Evolutionary conservation across 2,329 filamentous ascomycete species (phyloP).

Genomic region (Calonectria leucothoes): DNA sequence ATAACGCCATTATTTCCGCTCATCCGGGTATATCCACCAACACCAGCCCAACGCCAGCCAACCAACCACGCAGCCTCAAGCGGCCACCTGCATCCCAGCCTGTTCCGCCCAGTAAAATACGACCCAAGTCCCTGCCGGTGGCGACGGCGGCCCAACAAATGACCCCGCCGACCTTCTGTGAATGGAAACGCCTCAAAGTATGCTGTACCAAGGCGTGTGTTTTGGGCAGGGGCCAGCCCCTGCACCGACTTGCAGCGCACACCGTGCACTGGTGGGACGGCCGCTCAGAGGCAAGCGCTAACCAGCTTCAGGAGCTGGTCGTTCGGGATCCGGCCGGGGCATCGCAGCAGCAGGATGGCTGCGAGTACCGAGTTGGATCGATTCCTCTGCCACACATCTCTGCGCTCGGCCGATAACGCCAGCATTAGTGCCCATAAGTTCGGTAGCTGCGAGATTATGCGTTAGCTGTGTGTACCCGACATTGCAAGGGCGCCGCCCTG

Average conservation of each 20-base stretch:
- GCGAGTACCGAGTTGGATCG: constrained; percentile 18
- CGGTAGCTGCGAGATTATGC: constrained; percentile 1
- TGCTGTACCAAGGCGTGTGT: background rate
- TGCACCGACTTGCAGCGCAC: background rate
- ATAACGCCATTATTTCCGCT: constrained; percentile 6
- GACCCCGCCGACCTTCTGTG: background rate
- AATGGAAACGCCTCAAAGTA: background rate
- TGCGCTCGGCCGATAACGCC: constrained; percentile 13
- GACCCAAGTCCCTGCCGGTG: background rate
- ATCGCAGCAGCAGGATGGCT: constrained; percentile 14
- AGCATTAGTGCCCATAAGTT: constrained; percentile 19
- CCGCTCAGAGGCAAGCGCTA: constrained; percentile 9
- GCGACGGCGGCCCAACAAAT: background rate
- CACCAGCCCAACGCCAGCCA: background rate
- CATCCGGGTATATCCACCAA: constrained; percentile 8
- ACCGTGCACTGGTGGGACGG: background rate
- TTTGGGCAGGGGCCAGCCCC: background rate
- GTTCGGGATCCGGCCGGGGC: constrained; percentile 12
- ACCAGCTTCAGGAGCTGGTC: constrained; percentile 20
- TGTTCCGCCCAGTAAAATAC: background rate
- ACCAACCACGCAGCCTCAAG: background rate
- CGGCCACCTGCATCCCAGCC: background rate
- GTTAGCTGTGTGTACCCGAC: background rate
- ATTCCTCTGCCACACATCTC: constrained; percentile 14
- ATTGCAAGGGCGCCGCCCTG: background rate